Base-by-base conservation (phyloP, 2,329 filamentous ascomycete species). In the Cadophora sp. region DNA sequence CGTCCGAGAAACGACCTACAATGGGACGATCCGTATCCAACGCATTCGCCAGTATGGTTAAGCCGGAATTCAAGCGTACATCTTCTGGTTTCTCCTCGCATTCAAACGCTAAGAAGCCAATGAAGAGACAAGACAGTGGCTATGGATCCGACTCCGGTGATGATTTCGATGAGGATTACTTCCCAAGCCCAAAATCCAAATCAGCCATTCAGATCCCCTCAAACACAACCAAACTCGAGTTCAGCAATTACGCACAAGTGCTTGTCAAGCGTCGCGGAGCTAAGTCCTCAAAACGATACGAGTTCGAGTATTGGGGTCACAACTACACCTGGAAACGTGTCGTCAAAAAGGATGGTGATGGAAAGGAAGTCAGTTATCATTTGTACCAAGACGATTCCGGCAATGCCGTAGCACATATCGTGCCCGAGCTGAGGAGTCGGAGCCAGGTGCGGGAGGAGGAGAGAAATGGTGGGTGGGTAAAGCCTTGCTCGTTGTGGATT, bases 191-290 rank as follows among this genome's bases (percentile, higher is more conserved):
- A 79, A 80, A 63, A 71, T 77, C 62, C 63, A 59, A 65, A 34
- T 73, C 69, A 73, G 67, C 70, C 0, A 40, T 66, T n/a, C 65
- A 65, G 19, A 67, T 74, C 55, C 87, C 92, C 22, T 92, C 90
- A 67, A 93, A 97, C 79, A 91, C 87, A 43, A 92, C 95, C 78
- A 92, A 94, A 80, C 86, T 99, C 40, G 95, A 98, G 78, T 99
- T 97, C 79, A 97, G 93, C 73, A 99, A 98, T 82, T 99, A 99
- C 78, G 95, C 95, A 1, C 93, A 96, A 74, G 89, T 98, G 50
- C 92, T 97, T 72, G 82, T 99, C 62, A 89, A 87, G 73, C 88
- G 92, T 51, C 85, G 87, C 27, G 91, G 91, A 7, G 82, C 86
- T 62, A 89, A 88, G 73, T 83, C 85, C 55, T 85, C 85, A 71